A percentile compares a stretch with the other conserved stretches of the same genome.
phyloP scores from a whole-genome alignment of 176 grass and related monocot species.

The Raddia distichophylla region DNA sequence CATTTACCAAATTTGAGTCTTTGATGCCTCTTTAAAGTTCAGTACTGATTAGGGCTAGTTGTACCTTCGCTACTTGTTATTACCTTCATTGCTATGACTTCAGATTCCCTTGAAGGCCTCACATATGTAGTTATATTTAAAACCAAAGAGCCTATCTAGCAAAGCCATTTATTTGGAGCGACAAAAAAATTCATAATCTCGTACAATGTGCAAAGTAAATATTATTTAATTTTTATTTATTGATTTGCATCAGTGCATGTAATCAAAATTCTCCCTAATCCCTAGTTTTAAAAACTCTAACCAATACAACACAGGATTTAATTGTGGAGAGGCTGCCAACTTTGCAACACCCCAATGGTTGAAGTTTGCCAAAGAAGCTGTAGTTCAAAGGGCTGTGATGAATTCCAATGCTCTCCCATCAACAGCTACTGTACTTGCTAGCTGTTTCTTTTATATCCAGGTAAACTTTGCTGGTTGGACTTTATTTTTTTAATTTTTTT shows the following conservation, averaged over 20 bases:
- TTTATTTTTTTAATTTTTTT: background rate
- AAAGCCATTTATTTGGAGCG: background rate
- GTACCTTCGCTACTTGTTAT: constrained; percentile 4
- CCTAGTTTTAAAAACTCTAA: constrained; percentile 29
- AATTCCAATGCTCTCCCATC: constrained; percentile 99
- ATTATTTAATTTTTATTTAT: constrained; percentile 18
- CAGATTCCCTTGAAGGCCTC: constrained; percentile 1
- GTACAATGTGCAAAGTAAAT: background rate
- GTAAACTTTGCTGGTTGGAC: constrained; percentile 40
- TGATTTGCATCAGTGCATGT: background rate
- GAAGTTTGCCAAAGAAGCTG: constrained; percentile 94
- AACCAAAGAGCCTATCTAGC: constrained; percentile 10
- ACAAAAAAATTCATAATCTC: background rate
- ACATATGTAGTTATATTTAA: constrained; percentile 3
- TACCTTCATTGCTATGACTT: background rate
- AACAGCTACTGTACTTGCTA: constrained; percentile 92
- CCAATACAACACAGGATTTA: constrained; percentile 70
- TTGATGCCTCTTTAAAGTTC: background rate
- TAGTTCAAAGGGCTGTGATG: constrained; percentile 91
- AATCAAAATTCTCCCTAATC: no score
- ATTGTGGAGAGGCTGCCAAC: constrained; percentile 96
- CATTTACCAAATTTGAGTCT: background rate
- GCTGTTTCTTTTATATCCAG: constrained; percentile 95
- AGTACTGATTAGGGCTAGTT: background rate
- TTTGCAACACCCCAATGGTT: constrained; percentile 98